Percentiles rank a stretch among this genome's conserved stretches.
These are phyloP conservation scores for Saturnispora hagleri DNA, from an alignment of 805 yeast genomes.

Conservation along the genomic window DNA sequence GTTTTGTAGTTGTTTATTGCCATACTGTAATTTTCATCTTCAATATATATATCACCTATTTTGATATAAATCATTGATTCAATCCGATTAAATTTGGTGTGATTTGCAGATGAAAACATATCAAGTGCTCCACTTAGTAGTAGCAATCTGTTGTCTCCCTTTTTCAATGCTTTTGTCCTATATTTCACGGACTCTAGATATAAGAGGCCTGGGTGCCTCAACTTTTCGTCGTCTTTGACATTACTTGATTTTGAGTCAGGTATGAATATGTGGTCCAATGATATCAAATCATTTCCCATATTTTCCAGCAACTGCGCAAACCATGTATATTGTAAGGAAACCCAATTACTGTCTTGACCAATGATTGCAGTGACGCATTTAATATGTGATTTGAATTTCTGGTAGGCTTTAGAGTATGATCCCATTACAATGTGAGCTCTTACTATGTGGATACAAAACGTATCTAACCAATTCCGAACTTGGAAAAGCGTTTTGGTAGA, in stretches of 20 bases:
- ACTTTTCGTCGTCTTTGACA: not conserved
- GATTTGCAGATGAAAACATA: slow-evolving; percentile 29
- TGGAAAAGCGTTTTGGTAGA: slow-evolving; percentile 23
- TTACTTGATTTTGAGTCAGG: not conserved
- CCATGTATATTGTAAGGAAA: slow-evolving; percentile 54
- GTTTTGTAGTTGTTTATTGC: slow-evolving; percentile 35
- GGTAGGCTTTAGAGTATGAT: slow-evolving; percentile 48
- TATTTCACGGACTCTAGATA: slow-evolving; percentile 30
- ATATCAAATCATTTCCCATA: slow-evolving; percentile 25
- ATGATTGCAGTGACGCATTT: slow-evolving; percentile 37
- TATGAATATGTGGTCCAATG: slow-evolving; percentile 30
- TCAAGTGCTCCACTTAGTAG: slow-evolving; percentile 31
- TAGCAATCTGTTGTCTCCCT: slow-evolving; percentile 14
- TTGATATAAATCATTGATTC: slow-evolving; percentile 38
- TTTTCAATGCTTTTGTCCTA: not conserved
- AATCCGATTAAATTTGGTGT: slow-evolving; percentile 29
- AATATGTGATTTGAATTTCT: slow-evolving; percentile 58
- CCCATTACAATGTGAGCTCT: slow-evolving; percentile 51
- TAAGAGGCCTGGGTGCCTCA: not conserved
- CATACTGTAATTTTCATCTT: slow-evolving; percentile 27
- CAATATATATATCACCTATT: slow-evolving; percentile 40
- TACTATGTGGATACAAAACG: slow-evolving; percentile 52
- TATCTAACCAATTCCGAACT: slow-evolving; percentile 45
- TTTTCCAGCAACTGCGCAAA: slow-evolving; percentile 46
- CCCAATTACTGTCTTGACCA: slow-evolving; percentile 38